Percentiles rank a stretch among this genome's conserved stretches.
phyloP scores from a whole-genome alignment of 1,284 basidiomycete genomes.

The Apiotrichum sp. region DNA sequence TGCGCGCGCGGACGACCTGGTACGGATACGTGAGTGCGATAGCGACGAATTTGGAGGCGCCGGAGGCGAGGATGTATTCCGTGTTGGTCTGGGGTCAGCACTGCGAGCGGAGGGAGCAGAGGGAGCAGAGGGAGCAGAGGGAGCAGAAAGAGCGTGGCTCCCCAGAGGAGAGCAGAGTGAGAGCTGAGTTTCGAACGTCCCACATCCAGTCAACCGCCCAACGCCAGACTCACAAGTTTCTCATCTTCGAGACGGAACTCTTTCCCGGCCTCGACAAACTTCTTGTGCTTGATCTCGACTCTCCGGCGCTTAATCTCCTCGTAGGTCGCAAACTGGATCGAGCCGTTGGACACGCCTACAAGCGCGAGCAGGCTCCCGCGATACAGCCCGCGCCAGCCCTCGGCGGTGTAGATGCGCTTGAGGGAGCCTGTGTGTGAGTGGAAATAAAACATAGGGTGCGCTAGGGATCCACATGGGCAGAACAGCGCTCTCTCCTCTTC shows the following conservation, averaged over 20 bases:
- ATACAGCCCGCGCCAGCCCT: slow-evolving; percentile 77
- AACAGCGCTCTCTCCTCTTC: neutral
- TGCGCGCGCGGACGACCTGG: slow-evolving; percentile 89
- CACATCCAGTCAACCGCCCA: too few relatives aligned
- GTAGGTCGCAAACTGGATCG: slow-evolving; percentile 93
- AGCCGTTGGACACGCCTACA: slow-evolving; percentile 90
- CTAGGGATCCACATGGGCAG: neutral
- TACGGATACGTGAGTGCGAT: slow-evolving; percentile 90
- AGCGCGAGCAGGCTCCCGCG: slow-evolving; percentile 83
- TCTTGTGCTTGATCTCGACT: slow-evolving; percentile 65
- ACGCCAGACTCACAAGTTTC: slow-evolving; percentile 62
- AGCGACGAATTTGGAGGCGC: slow-evolving; percentile 79
- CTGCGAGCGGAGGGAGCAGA: neutral
- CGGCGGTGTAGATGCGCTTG: slow-evolving; percentile 55
- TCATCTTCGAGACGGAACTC: slow-evolving; percentile 66
- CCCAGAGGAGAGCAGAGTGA: too few relatives aligned
- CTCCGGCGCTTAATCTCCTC: slow-evolving; percentile 91
- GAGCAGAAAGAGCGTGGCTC: too few relatives aligned
- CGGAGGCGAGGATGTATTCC: slow-evolving; percentile 89
- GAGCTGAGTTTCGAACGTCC: too few relatives aligned
- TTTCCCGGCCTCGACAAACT: slow-evolving; percentile 57
- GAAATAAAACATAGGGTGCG: neutral
- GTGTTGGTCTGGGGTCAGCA: slow-evolving; percentile 66
- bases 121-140: too few relatives aligned
- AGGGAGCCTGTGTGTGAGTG: slow-evolving; percentile 4